Base-by-base conservation (phyloP, 106 monocot genomes). In the Ottelia alismoides region DNA sequence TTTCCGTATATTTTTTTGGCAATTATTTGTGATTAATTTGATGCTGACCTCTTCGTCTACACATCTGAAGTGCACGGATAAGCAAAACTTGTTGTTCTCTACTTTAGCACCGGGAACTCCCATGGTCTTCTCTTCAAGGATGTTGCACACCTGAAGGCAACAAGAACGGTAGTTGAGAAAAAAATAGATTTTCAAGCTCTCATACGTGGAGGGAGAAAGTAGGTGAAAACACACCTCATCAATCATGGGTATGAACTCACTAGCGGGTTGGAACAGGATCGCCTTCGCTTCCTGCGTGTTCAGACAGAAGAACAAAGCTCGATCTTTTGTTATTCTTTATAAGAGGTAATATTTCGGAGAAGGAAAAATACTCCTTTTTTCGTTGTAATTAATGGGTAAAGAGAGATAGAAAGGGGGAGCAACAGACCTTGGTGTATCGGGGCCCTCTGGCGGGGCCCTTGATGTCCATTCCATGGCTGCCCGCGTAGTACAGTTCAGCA, bases 391-490 rank as follows among this genome's bases (percentile, higher is more conserved):
- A 45, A 29, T 7, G 20, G 47, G 21, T 2, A 49, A 24, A n/a
- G 1, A n/a, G 25, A n/a, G 26, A 27, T 17, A 18, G 12, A 45
- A 16, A 14, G 16, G n/a, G 6, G 28, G 14, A 18, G 20, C 3
- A 1, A 3, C 28, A 45, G 46, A 64, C 30, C 55, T 57, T 61
- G 20, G 48, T 49, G 55, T 63, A 30, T 49, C 52, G 30, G 27
- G 25, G 28, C 26, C 53, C 45, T 27, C 63, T 69, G 49, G 57
- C 63, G 40, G 87, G 87, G 0, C 75, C 87, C 78, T 72, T 65
- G 27, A 88, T 88, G 73, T 88, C 87, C 87, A 88, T 82, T 2
- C 87, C 87, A 62, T 88, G 87, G 69, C 87, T 88, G 1, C 87
- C 87, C 1, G 87, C 87, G 45, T 88, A 88, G 72, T 82, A 88